Evolutionary conservation across 306 rosid species (phyloP).

Genomic region (Carpinus viminea): DNA sequence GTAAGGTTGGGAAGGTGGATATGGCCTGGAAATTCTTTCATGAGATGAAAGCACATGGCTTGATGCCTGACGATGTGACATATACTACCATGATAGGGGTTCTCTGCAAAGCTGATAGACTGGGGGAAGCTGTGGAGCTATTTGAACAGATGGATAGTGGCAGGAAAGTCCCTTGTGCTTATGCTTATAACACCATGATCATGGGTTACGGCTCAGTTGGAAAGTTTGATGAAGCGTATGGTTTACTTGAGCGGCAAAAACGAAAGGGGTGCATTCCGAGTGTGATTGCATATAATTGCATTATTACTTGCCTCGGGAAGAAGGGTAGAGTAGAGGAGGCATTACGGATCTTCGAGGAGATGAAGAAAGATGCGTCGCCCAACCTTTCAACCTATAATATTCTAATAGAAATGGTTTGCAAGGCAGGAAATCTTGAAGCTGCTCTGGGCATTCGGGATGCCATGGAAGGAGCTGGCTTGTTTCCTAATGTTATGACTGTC

Average conservation of each 20-base stretch:
- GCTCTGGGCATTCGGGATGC: slow-evolving; percentile 58
- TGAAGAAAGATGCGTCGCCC: slow-evolving; percentile 90
- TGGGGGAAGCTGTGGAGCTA: slow-evolving; percentile 75
- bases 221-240: slow-evolving; percentile 79
- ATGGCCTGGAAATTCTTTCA: slow-evolving; percentile 99
- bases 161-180: slow-evolving; percentile 87
- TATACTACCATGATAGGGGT: slow-evolving; percentile 93
- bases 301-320: slow-evolving; percentile 83
- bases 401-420: slow-evolving; percentile 83
- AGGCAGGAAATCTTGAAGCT: slow-evolving; percentile 64
- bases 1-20: slow-evolving; percentile 87
- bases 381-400: slow-evolving; percentile 82
- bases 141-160: slow-evolving; percentile 77
- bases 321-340: slow-evolving; percentile 79
- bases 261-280: slow-evolving; percentile 83
- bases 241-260: slow-evolving; percentile 89
- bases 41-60: slow-evolving; percentile 73
- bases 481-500: slow-evolving; percentile 80
- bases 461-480: slow-evolving; percentile 85
- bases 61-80: slow-evolving; percentile 81
- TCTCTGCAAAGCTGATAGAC: slow-evolving; percentile 79
- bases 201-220: slow-evolving; percentile 96
- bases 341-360: slow-evolving; percentile 56
- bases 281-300: slow-evolving; percentile 79
- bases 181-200: slow-evolving; percentile 96